Conservation (phyloP, 2,329 filamentous ascomycete genomes). For the Cryphonectria carpinicola region DNA sequence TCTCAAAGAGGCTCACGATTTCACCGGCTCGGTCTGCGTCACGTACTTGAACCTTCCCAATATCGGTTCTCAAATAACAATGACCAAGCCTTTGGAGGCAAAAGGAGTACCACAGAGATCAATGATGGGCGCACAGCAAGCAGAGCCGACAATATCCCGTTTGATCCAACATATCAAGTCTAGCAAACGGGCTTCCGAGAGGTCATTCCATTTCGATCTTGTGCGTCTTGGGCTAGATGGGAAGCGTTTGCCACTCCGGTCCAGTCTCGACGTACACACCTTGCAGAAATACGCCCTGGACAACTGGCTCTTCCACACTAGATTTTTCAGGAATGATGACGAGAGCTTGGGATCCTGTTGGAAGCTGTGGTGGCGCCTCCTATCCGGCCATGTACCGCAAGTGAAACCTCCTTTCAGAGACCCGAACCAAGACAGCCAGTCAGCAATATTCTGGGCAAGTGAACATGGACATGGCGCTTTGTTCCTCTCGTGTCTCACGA, state of each 20-base stretch:
- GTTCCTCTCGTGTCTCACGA: neutral
- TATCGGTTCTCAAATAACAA: neutral
- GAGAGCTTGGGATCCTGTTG: neutral
- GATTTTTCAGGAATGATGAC: neutral
- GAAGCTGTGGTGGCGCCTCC: neutral
- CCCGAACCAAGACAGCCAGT: neutral
- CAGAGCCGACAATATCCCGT: neutral
- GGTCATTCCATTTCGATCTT: neutral
- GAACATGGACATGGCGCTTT: neutral
- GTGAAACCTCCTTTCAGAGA: neutral
- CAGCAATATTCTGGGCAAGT: neutral
- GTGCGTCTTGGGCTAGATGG: neutral
- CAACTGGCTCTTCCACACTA: neutral
- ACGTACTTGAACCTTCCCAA: conserved; percentile 13
- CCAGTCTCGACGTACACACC: neutral
- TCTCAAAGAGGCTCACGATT: conserved; percentile 6
- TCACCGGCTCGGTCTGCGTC: conserved; percentile 9
- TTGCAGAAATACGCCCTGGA: neutral
- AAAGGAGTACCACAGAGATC: neutral
- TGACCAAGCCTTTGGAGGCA: neutral
- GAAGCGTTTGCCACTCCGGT: neutral
- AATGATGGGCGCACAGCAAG: neutral
- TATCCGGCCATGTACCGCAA: neutral
- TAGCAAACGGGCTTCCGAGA: neutral
- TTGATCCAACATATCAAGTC: neutral